Base-by-base conservation (phyloP, 768 basidiomycete species). In the Cystobasidiopsis lactophilus region DNA sequence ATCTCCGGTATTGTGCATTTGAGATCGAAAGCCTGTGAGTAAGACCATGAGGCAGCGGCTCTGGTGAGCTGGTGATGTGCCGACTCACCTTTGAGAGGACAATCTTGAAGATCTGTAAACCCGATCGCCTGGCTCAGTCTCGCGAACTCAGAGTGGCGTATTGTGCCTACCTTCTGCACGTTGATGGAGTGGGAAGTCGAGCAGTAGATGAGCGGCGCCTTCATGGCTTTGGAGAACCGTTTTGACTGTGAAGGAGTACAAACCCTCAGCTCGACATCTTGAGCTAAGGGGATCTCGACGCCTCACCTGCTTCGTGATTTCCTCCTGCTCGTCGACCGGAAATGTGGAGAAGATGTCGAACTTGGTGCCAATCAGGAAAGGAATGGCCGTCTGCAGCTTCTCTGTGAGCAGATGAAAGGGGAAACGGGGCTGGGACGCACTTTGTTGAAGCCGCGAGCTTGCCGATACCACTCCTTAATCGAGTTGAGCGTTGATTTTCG, bases 401-500 rank as follows among this genome's bases (percentile, higher is more conserved):
- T 5, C 5, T 10, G 7, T 3, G 1, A 35, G 11, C 50, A n/a
- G 26, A 37, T 16, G 19, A 30, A 51, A n/a, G 9, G 21, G 37
- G 38, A 18, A 39, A 4, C 16, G 19, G 33, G 38, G 1, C 18
- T 24, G 24, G 41, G 14, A 66, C 74, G 49, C 54, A 88, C 91
- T 75, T 96, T 96, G 72, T 96, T 96, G 71, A 98, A 98, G 21
- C 93, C 93, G 62, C 93, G 75, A 50, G 89, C 88, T 70, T 98
- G 93, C 62, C 93, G 76, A 73, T 96, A 98, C 93, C 93, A 98
- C 69, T 98, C 93, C 69, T 96, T 96, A 62, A 98, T 86, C 53
- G 85, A 91, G 69, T 96, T 96, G 57, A 98, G 69, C 40, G 93
- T 98, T 55, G 84, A 85, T 69, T 96, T 96, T 60, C 93, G 78